Evolutionary conservation across 2,329 filamentous ascomycete genomes (phyloP).

Genomic region (Ophidiomyces ophidiicola): DNA sequence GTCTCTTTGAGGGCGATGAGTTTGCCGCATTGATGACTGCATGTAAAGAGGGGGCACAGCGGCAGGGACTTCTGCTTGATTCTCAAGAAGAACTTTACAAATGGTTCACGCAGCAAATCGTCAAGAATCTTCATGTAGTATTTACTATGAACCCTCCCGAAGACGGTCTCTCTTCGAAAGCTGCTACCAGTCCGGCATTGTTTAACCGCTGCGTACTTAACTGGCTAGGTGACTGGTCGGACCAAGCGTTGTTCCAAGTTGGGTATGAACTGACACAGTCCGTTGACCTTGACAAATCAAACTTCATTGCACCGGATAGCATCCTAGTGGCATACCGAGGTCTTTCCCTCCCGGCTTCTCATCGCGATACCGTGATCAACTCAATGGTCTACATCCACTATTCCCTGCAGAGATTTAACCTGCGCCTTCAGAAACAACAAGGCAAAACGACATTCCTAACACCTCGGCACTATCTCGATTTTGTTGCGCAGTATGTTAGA

Average conservation of each 20-base stretch:
- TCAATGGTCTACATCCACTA: slow-evolving; percentile 99
- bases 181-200: slow-evolving; percentile 88
- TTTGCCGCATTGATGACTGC: slow-evolving; percentile 97
- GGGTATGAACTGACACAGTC: slow-evolving; percentile 89
- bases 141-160: slow-evolving; percentile 99
- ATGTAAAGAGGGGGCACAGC: slow-evolving; percentile 95
- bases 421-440: slow-evolving; percentile 78
- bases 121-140: slow-evolving; percentile 97
- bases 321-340: slow-evolving; percentile 87
- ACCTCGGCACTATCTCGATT: slow-evolving; percentile 92
- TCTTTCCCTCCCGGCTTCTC: slow-evolving; percentile 69
- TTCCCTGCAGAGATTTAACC: slow-evolving; percentile 81
- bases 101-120: slow-evolving; percentile 99
- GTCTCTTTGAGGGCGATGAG: slow-evolving; percentile 97
- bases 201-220: slow-evolving; percentile 99
- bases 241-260: slow-evolving; percentile 96
- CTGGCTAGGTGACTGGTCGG: slow-evolving; percentile 99
- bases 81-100: slow-evolving; percentile 99
- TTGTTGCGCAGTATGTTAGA: slow-evolving; percentile 93
- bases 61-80: slow-evolving; percentile 86
- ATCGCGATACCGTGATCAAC: slow-evolving; percentile 87
- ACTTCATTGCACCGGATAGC: slow-evolving; percentile 75
- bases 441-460: slow-evolving; percentile 87
- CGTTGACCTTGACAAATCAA: slow-evolving; percentile 83
- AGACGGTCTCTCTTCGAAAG: slow-evolving; percentile 86